Conservation (phyloP, 495 filamentous ascomycete genomes). For the Xylaria curta region DNA sequence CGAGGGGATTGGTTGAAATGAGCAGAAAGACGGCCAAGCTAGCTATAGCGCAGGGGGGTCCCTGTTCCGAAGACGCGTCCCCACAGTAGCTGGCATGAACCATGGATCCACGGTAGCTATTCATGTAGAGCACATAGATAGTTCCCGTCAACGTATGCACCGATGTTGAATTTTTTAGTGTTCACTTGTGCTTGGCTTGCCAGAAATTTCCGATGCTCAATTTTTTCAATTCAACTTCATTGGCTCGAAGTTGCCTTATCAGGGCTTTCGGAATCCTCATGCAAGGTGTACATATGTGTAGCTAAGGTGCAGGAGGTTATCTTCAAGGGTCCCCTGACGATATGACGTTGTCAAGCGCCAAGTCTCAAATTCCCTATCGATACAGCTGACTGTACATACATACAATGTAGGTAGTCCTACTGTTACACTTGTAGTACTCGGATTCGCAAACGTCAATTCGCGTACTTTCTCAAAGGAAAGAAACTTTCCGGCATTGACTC, state of each 20-base stretch:
- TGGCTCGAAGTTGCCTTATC: neutral
- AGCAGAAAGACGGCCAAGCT: neutral
- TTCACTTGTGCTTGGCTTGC: neutral
- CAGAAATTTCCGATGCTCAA: neutral
- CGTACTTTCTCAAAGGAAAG: neutral
- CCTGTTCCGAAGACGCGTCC: neutral
- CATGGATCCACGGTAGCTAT: neutral
- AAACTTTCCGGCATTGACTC: neutral
- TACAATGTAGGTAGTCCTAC: too few species aligned
- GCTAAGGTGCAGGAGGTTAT: neutral
- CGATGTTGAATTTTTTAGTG: neutral
- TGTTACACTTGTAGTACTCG: neutral
- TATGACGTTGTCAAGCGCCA: slow-evolving; percentile 17
- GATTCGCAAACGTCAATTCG: neutral
- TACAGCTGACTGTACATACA: neutral
- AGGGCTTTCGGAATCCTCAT: neutral
- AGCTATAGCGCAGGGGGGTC: neutral
- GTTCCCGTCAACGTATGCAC: neutral
- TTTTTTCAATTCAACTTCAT: neutral
- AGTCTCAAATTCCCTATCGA: slow-evolving; percentile 14
- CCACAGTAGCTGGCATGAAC: neutral
- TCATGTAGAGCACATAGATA: neutral
- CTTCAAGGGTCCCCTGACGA: neutral
- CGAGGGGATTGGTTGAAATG: slow-evolving; percentile 2
- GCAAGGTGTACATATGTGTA: neutral